These are phyloP conservation scores for Eucalyptus polybractea DNA, from an alignment of 345 rosid genomes.

Conservation along the genomic window DNA sequence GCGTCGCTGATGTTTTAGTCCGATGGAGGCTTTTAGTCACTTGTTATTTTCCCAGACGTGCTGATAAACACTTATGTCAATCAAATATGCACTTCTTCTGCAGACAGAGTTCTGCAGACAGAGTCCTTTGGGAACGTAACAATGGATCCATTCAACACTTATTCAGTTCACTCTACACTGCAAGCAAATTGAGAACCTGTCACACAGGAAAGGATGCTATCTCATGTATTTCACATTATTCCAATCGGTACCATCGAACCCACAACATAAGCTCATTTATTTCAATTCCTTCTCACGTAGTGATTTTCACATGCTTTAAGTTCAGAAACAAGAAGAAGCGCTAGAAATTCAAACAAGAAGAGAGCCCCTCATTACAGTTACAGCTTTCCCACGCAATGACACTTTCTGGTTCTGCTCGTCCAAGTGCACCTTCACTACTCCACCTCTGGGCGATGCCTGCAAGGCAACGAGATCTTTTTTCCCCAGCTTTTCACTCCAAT, in stretches of 20 bases:
- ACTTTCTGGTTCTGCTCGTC: conserved; percentile 44
- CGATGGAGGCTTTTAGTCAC: not conserved
- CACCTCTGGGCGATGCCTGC: conserved; percentile 66
- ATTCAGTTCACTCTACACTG: not conserved
- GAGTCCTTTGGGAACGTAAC: not conserved
- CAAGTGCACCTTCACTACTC: conserved; percentile 32
- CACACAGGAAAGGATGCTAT: not conserved
- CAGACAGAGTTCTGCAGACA: not conserved
- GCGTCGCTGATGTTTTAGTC: not conserved
- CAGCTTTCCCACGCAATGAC: conserved; percentile 51
- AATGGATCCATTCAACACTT: not conserved
- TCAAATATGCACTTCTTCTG: not conserved
- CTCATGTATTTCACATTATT: no score
- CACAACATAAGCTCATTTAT: not conserved
- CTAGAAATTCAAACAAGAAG: conserved; percentile 24
- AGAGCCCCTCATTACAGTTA: conserved; percentile 56
- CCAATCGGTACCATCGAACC: not conserved
- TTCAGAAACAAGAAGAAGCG: not conserved
- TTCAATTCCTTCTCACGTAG: not conserved
- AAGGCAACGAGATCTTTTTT: conserved; percentile 31
- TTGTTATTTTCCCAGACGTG: not conserved
- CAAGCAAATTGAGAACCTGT: not conserved
- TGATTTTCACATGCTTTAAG: not conserved
- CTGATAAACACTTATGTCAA: not conserved
- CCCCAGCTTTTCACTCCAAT: conserved; percentile 61